A percentile compares a stretch with the other conserved stretches of the same genome.
These are phyloP conservation scores for Aurifilum marmelostoma DNA, from an alignment of 2,329 filamentous ascomycete species.

Conservation along the genomic window DNA sequence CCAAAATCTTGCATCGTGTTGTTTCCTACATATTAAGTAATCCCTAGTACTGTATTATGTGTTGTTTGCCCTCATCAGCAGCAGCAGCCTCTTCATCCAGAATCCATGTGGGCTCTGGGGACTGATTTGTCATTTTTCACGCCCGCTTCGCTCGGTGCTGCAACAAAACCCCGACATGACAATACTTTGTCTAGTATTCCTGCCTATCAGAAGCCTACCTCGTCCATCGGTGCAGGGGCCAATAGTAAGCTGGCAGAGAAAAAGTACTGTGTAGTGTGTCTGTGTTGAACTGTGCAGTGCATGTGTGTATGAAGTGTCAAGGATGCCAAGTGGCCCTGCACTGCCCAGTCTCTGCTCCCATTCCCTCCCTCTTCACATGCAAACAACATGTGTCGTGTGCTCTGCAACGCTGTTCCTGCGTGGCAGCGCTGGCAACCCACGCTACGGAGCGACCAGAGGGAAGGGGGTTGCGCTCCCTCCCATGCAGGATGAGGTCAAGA, in stretches of 20 bases:
- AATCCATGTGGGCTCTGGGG: neutral
- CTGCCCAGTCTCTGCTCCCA: neutral
- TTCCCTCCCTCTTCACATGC: constrained; percentile 3
- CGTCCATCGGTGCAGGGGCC: neutral
- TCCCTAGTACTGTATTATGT: neutral
- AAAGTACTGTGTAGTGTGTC: neutral
- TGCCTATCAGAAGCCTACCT: neutral
- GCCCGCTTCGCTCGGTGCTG: too few relatives aligned
- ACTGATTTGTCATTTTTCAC: too few relatives aligned
- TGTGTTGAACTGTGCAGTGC: neutral
- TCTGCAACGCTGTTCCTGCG: constrained; percentile 10
- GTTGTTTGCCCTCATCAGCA: neutral
- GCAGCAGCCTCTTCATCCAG: neutral
- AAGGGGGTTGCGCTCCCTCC: neutral
- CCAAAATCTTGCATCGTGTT: neutral
- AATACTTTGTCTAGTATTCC: neutral
- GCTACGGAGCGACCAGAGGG: neutral
- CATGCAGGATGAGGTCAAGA: constrained; percentile 16
- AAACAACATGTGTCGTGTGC: neutral
- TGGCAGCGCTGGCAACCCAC: constrained; percentile 16
- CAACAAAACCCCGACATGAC: neutral
- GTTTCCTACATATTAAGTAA: neutral
- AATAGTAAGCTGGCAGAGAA: neutral
- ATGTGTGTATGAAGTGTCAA: neutral
- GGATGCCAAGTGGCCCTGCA: neutral